Evolutionary conservation across 2,329 filamentous ascomycete genomes (phyloP), one percentile per base, ranked within the genome.

Genomic region (Xylariaceae sp.): DNA sequence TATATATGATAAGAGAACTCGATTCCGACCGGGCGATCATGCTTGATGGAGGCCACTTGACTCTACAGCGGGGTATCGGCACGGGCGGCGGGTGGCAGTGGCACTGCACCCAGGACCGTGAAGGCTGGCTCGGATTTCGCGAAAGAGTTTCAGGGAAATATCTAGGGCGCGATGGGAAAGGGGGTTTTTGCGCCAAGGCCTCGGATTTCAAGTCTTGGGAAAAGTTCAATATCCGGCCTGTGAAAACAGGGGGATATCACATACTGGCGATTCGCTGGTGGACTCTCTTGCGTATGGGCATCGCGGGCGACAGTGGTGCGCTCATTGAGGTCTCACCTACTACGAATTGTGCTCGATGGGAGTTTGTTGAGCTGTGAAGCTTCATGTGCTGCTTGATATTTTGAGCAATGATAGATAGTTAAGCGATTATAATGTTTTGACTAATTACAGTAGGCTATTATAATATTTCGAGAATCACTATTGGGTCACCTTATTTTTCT

Each of bases 21-120:
- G 35, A 49, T 18, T 50, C 52, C 1, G 41, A 33, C 9, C 29
- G 9, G 9, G 47, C 36, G 0, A 33, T 63, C 4, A 49, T 44
- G 1, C 21, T 60, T 1, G 16, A 24, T 2, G 18, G 40, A 11
- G 58, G 52, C 3, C 11, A n/a, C 1, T 26, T 55, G 18, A 47
- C 44, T 6, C 35, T 55, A 5, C 3, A 10, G 9, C 6, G 1
- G 1, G 42, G 53, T 4, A 13, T 24, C 3, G 46, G 46, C 15
- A 35, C 33, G 0, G 23, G 43, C 6, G 59, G 54, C 4, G 60
- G 60, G 1, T 63, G 59, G 57, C 54, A 55, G 2, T 63, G 57
- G 59, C 20, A 16, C 11, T 61, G 54, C 40, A 41, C 36, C 18
- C 57, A 60, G 16, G 27, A 15, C 6, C 3, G 3, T 0, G 30